A percentile compares a stretch with the other conserved stretches of the same genome.
These are phyloP conservation scores for Fusarium solani-melongenae DNA, from an alignment of 2,329 filamentous ascomycete species.

Conservation along the genomic window DNA sequence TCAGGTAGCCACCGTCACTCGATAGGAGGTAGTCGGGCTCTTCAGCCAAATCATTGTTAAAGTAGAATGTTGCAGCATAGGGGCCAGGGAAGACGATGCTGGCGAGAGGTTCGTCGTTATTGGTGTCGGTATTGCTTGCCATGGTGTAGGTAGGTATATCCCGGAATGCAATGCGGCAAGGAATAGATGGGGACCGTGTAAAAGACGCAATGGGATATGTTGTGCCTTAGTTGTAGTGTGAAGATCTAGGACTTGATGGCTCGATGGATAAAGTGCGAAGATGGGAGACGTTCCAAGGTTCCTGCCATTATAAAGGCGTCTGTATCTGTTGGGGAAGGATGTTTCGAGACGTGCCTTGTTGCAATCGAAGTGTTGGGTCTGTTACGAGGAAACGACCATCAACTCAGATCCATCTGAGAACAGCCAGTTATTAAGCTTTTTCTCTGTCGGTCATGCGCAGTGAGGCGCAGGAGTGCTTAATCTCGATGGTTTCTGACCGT, in stretches of 20 bases:
- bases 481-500: background rate
- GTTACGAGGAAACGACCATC: background rate
- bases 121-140: background rate
- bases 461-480: background rate
- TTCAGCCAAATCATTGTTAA: conserved; percentile 19
- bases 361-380: background rate
- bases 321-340: background rate
- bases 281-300: no score
- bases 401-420: background rate
- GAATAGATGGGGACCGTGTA: background rate
- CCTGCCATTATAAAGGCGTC: background rate
- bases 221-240: background rate
- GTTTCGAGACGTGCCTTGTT: background rate
- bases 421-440: background rate
- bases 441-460: background rate
- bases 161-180: background rate
- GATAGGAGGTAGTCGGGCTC: background rate
- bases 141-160: conserved; percentile 2
- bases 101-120: background rate
- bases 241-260: background rate
- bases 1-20: conserved; percentile 6
- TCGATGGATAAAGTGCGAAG: background rate
- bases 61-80: background rate
- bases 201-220: background rate
- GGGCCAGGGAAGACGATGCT: conserved; percentile 12